Conservation (phyloP, 345 rosid genomes). For the Eucalyptus sp. region DNA sequence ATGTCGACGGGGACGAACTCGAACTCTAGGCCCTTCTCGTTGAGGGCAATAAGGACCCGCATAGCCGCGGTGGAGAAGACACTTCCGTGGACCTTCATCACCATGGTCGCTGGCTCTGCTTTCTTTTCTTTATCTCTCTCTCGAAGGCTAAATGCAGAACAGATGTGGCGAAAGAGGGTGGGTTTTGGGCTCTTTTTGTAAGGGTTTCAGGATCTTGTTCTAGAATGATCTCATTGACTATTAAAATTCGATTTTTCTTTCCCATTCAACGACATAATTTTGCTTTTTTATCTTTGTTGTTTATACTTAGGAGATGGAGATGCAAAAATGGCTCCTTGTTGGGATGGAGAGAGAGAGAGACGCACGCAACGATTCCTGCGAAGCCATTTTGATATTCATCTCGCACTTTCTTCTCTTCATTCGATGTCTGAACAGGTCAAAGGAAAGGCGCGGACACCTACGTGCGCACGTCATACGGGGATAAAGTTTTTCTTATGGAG, state of each 20-base stretch:
- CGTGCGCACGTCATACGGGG: neutral
- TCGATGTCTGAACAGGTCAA: neutral
- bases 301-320: neutral
- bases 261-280: no score
- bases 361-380: neutral
- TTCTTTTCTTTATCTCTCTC: neutral
- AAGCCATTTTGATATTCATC: neutral
- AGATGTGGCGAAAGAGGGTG: no score
- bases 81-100: conserved; percentile 11
- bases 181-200: no score
- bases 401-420: neutral
- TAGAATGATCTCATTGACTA: no score
- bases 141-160: no score
- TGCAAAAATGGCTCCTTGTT: neutral
- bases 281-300: no score
- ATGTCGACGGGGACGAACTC: conserved; percentile 10
- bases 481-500: no score
- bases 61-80: conserved; percentile 1
- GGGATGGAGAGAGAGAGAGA: neutral
- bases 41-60: conserved; percentile 7
- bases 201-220: no score
- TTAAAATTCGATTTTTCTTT: no score
- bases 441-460: neutral
- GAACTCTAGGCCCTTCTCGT: conserved; percentile 17
- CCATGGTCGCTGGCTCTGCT: neutral